A percentile compares a stretch with the other conserved stretches of the same genome.
Evolutionary conservation across 1,284 basidiomycete genomes (phyloP).

Genomic region (Sanghuangporus weigelae): DNA sequence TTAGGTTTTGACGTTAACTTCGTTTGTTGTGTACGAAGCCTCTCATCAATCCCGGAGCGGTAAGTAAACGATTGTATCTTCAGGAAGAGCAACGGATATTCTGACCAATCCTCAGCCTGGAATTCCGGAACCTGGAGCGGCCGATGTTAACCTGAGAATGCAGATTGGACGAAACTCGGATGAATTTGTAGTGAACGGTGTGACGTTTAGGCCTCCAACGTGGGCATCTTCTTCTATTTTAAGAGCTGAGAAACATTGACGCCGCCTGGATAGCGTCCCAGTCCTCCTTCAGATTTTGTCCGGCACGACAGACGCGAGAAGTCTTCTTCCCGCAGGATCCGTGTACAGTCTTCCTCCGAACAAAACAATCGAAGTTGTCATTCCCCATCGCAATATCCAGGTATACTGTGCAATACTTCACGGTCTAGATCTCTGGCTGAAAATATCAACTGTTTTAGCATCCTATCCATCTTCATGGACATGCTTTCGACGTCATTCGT

Average conservation of each 20-base stretch:
- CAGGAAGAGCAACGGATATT: background rate
- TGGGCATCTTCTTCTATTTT: too few relatives aligned
- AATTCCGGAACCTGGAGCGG: conserved; percentile 22
- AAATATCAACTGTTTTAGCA: background rate
- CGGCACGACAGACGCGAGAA: conserved; percentile 35
- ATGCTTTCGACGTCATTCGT: conserved; percentile 32
- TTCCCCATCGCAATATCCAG: conserved; percentile 19
- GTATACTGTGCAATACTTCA: background rate
- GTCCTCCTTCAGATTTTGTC: conserved; percentile 50
- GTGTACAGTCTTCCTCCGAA: conserved; percentile 42
- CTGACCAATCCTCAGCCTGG: conserved; percentile 21
- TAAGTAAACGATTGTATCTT: conserved; percentile 1
- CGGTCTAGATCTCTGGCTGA: conserved; percentile 24
- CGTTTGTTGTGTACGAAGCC: conserved; percentile 20
- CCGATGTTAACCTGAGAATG: conserved; percentile 20
- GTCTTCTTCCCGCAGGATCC: conserved; percentile 40
- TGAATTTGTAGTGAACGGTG: conserved; percentile 18
- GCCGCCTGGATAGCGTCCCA: conserved; percentile 33
- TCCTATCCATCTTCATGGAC: background rate
- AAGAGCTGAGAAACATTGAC: background rate
- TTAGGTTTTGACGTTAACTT: conserved; percentile 1
- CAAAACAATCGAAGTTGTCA: conserved; percentile 40
- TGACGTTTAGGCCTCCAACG: conserved; percentile 26
- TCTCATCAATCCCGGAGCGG: conserved; percentile 22
- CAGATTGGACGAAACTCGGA: background rate